Conservation (phyloP, 2,329 filamentous ascomycete genomes). For the Leptoxyphium fumago region DNA sequence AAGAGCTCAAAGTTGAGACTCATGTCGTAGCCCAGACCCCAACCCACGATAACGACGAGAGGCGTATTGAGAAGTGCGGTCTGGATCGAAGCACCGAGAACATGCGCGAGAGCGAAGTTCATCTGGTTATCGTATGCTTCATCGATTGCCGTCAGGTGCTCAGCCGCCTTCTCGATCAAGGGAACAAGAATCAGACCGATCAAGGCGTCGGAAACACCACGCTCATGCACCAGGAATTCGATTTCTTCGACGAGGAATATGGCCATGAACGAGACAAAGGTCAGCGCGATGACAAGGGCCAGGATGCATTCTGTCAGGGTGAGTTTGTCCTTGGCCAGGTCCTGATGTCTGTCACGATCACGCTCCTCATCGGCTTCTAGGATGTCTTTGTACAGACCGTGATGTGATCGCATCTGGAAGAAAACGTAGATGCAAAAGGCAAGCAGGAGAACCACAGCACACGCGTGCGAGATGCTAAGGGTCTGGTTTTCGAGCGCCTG, state of each 20-base stretch:
- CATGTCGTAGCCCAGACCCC: conserved; percentile 58
- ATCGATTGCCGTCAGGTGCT: conserved; percentile 70
- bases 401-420: conserved; percentile 63
- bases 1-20: conserved; percentile 77
- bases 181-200: conserved; percentile 63
- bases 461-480: conserved; percentile 53
- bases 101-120: conserved; percentile 74
- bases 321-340: conserved; percentile 49
- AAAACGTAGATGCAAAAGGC: conserved; percentile 48
- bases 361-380: conserved; percentile 56
- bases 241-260: conserved; percentile 66
- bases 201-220: conserved; percentile 40
- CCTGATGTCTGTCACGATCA: conserved; percentile 48
- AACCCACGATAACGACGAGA: conserved; percentile 68
- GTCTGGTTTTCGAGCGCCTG: conserved; percentile 33
- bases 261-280: conserved; percentile 59
- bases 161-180: conserved; percentile 71
- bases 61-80: conserved; percentile 81
- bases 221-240: conserved; percentile 39
- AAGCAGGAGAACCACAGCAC: conserved; percentile 55
- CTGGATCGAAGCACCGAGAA: conserved; percentile 75
- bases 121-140: conserved; percentile 66
- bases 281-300: conserved; percentile 49
- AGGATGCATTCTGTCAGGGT: conserved; percentile 59
- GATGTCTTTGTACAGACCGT: conserved; percentile 62